These are phyloP conservation scores for Leccinum broughii DNA, from an alignment of 768 basidiomycete genomes.

Conservation along the genomic window DNA sequence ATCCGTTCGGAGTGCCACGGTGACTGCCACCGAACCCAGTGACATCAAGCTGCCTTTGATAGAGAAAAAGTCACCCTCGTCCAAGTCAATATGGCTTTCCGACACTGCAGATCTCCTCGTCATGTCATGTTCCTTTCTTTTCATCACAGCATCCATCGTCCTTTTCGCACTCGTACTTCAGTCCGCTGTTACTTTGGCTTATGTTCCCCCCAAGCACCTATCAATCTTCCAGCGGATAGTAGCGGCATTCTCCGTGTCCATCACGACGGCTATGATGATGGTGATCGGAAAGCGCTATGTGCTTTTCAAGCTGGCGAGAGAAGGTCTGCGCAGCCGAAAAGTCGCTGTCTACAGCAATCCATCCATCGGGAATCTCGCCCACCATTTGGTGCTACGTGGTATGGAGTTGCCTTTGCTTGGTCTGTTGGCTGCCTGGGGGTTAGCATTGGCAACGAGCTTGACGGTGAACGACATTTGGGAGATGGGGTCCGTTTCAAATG, in stretches of 20 bases:
- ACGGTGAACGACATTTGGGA: conserved; percentile 13
- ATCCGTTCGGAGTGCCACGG: background rate
- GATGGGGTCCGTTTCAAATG: background rate
- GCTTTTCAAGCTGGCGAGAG: conserved; percentile 12
- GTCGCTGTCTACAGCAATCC: conserved; percentile 14
- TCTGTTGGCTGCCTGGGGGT: conserved; percentile 11
- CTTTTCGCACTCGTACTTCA: conserved; percentile 9
- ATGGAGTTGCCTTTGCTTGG: conserved; percentile 12
- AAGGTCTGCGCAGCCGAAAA: conserved; percentile 13
- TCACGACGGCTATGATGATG: conserved; percentile 19
- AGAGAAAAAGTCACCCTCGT: background rate
- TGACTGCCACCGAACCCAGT: background rate
- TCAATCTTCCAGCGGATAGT: conserved; percentile 11
- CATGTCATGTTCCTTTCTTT: conserved; percentile 7
- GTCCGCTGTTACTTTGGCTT: rapidly evolving
- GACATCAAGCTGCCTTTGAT: background rate
- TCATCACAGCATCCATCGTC: conserved; percentile 4
- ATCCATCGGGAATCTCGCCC: conserved; percentile 13
- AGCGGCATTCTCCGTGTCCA: conserved; percentile 11
- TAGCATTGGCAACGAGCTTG: conserved; percentile 16
- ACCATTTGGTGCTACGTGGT: conserved; percentile 4
- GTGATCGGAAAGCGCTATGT: conserved; percentile 18
- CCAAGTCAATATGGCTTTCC: background rate
- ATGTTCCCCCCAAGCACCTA: background rate
- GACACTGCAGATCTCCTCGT: conserved; percentile 12